These are phyloP conservation scores for Talinum fruticosum DNA, from an alignment of 148 eudicot species.

Conservation along the genomic window DNA sequence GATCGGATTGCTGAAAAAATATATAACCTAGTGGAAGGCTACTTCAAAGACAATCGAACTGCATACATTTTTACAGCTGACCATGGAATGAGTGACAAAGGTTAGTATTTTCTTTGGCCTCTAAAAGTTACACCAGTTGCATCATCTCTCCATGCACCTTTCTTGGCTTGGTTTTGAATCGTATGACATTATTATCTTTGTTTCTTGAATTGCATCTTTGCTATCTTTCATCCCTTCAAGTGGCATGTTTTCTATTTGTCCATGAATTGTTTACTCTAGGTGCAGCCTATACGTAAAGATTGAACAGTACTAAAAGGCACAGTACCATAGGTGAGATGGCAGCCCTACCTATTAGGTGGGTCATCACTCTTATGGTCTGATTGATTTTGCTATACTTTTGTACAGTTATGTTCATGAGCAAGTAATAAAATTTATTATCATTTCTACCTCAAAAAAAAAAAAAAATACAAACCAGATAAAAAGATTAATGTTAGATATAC, in stretches of 20 bases:
- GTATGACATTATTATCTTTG: not conserved
- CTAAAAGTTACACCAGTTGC: conserved; percentile 6
- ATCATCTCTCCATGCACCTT: not conserved
- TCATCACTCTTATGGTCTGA: too few relatives aligned
- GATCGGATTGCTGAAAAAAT: conserved; percentile 87
- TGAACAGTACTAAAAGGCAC: not conserved
- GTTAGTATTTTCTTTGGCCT: conserved; percentile 28
- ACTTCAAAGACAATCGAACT: conserved; percentile 81
- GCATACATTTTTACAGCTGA: conserved; percentile 96
- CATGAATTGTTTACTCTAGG: not conserved
- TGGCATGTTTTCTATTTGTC: conserved; percentile 1
- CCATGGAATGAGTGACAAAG: conserved; percentile 99
- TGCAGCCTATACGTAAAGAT: not conserved
- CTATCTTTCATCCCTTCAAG: not conserved
- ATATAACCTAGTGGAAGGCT: conserved; percentile 66
- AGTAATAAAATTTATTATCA: too few relatives aligned
- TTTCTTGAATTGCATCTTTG: not conserved
- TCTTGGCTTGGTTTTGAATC: not conserved
- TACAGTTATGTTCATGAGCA: too few relatives aligned
- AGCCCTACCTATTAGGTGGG: too few relatives aligned
- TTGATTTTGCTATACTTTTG: too few relatives aligned
- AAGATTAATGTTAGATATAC: not conserved
- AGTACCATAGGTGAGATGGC: too few relatives aligned
- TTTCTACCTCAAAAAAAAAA: too few relatives aligned
- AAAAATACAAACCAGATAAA: not conserved